Percentiles rank a stretch among this genome's conserved stretches.
Evolutionary conservation across 345 rosid genomes (phyloP).

Genomic region (Gossypium mustelinum): DNA sequence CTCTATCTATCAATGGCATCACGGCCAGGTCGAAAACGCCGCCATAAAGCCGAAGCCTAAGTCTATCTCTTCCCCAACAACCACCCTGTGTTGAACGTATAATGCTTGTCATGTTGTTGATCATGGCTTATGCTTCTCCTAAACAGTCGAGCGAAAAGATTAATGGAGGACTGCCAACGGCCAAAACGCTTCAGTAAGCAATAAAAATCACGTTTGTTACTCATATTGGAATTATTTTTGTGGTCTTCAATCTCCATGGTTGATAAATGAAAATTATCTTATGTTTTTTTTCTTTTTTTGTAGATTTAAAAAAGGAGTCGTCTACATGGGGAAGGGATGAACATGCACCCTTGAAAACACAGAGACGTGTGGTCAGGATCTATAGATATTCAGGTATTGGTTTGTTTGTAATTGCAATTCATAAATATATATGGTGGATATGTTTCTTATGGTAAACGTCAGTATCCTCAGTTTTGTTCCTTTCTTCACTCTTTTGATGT

Average conservation of each 20-base stretch:
- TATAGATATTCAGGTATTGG: neutral
- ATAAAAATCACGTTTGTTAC: neutral
- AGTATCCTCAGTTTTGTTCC: conserved; percentile 2
- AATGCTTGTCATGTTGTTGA: neutral
- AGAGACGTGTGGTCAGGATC: conserved; percentile 4
- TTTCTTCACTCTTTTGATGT: neutral
- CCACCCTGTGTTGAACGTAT: conserved; percentile 1
- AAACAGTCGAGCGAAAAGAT: neutral
- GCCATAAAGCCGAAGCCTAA: neutral
- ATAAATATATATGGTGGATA: neutral
- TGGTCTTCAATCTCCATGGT: neutral
- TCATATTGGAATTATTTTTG: neutral
- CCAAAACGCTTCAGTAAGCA: neutral
- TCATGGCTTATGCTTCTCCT: neutral
- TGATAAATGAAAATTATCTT: neutral
- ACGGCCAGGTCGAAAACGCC: neutral
- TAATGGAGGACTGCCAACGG: neutral
- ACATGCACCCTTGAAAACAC: neutral
- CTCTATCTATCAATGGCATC: neutral
- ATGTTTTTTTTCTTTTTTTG: neutral
- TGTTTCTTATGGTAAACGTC: neutral
- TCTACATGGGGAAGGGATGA: conserved; percentile 4
- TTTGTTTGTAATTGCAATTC: neutral
- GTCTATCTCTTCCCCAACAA: neutral
- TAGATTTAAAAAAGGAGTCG: neutral